These are phyloP conservation scores for Nepenthes alata DNA, from an alignment of 179 eudicot species.

Conservation along the genomic window DNA sequence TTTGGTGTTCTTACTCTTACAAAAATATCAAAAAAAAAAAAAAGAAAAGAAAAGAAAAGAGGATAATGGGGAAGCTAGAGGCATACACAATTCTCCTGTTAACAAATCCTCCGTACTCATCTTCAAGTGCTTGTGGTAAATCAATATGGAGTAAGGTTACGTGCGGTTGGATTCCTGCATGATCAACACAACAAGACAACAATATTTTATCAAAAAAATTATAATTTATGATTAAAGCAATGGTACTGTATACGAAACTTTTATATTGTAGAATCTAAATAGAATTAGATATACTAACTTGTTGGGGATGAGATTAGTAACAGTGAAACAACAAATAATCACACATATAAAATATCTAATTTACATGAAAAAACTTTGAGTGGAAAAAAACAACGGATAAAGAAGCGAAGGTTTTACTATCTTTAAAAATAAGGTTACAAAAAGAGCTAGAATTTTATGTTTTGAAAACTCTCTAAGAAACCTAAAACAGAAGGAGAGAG, in stretches of 20 bases:
- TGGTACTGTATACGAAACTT: too few species aligned
- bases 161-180: conserved; percentile 67
- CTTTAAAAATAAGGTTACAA: too few species aligned
- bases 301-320: too few species aligned
- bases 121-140: conserved; percentile 57
- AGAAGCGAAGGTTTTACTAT: too few species aligned
- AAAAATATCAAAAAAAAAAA: not conserved
- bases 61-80: not conserved
- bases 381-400: not conserved
- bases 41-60: not conserved
- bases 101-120: conserved; percentile 63
- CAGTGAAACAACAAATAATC: not conserved
- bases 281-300: not conserved
- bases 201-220: too few species aligned
- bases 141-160: conserved; percentile 51
- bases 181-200: not conserved
- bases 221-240: too few species aligned
- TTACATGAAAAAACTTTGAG: not conserved
- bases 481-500: too few species aligned
- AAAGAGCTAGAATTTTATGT: too few species aligned
- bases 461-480: too few species aligned
- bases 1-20: not conserved
- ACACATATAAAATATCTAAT: not conserved
- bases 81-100: conserved; percentile 33
- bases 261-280: too few species aligned